Evolutionary conservation across 306 rosid species (phyloP).

Genomic region (Quercus agrifolia): DNA sequence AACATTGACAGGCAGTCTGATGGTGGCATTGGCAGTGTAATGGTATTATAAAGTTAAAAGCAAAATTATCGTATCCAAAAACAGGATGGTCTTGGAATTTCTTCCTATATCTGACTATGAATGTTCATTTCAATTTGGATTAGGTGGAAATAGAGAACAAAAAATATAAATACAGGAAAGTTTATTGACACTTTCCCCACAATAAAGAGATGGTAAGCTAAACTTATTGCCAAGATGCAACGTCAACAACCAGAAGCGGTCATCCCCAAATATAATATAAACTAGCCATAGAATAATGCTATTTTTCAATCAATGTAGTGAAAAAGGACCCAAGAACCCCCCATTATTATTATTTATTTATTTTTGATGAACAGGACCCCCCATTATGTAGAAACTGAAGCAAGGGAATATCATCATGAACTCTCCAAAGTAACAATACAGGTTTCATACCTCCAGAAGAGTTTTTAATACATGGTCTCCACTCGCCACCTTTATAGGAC

Average conservation of each 20-base stretch:
- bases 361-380: not conserved
- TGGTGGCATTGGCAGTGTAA: not conserved
- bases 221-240: not conserved
- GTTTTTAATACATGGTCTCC: slow-evolving; percentile 72
- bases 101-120: not conserved
- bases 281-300: not conserved
- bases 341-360: not conserved
- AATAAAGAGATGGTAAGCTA: not conserved
- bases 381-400: not conserved
- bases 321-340: not conserved
- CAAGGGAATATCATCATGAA: not conserved
- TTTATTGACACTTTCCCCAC: not conserved
- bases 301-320: not conserved
- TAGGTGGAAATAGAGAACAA: not conserved
- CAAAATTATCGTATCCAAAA: too few species aligned
- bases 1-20: not conserved
- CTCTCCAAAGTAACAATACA: not conserved
- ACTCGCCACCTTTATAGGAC: slow-evolving; percentile 66
- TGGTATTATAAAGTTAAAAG: too few species aligned
- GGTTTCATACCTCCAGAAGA: slow-evolving; percentile 61
- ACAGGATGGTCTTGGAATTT: not conserved
- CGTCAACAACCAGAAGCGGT: not conserved
- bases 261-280: not conserved
- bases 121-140: not conserved
- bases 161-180: not conserved